Evolutionary conservation across 129 eudicot species (phyloP).

Genomic region (Scalesia atractyloides): DNA sequence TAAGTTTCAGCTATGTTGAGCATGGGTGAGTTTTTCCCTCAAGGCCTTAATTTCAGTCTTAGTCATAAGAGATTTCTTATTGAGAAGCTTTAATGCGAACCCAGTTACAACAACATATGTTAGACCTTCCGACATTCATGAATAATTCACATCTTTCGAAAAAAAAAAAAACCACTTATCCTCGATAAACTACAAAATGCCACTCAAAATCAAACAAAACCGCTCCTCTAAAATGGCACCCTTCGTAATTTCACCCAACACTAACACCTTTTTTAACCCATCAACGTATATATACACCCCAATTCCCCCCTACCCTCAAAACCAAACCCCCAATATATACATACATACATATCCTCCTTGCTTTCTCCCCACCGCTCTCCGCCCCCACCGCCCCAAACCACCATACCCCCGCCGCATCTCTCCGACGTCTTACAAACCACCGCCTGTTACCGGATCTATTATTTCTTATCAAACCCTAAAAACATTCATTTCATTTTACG

Average conservation of each 20-base stretch:
- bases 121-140: too few species aligned
- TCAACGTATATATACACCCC: conserved; percentile 2
- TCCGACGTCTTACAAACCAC: conserved; percentile 6
- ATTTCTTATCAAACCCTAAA: too few species aligned
- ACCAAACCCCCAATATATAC: not conserved
- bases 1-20: too few species aligned
- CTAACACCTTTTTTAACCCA: not conserved
- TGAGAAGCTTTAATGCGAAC: too few species aligned
- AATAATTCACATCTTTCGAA: too few species aligned
- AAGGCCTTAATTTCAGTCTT: too few species aligned
- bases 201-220: not conserved
- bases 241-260: not conserved
- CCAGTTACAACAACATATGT: too few species aligned
- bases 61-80: too few species aligned
- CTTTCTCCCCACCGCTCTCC: not conserved
- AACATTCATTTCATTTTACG: conserved; percentile 4
- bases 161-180: too few species aligned
- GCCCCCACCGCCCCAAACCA: conserved; percentile 3
- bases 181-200: not conserved
- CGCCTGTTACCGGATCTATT: conserved; percentile 30
- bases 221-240: not conserved
- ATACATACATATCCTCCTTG: too few species aligned
- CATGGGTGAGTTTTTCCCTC: too few species aligned
- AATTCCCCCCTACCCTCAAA: not conserved
- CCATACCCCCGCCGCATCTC: conserved; percentile 1